Evolutionary conservation across 164 flowering plant genomes (phyloP).

Genomic region (Umbilicus rupestris): DNA sequence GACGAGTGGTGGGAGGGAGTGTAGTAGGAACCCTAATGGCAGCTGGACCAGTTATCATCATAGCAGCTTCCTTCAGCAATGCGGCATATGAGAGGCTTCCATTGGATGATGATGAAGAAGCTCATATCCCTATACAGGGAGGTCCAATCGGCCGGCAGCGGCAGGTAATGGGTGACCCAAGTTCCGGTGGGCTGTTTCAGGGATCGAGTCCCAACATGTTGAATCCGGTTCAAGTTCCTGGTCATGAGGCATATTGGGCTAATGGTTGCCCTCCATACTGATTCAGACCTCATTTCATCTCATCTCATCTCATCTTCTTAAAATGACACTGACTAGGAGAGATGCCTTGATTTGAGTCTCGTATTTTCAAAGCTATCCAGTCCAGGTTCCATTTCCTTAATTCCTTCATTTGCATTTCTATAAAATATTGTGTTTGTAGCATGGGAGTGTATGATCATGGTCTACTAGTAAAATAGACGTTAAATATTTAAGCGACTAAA

Average conservation of each 20-base stretch:
- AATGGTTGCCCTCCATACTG: slow-evolving; percentile 9
- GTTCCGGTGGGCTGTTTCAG: slow-evolving; percentile 3
- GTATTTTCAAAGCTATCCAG: too few species aligned
- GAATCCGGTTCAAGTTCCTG: slow-evolving; percentile 8
- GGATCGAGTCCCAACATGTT: slow-evolving; percentile 10
- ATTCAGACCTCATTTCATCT: too few species aligned
- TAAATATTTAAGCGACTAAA: too few species aligned
- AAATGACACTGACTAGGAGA: too few species aligned
- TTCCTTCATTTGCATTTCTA: too few species aligned
- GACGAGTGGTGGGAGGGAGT: slow-evolving; percentile 14
- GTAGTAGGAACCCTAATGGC: slow-evolving; percentile 10
- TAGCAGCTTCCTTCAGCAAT: slow-evolving; percentile 15
- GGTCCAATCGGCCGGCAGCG: slow-evolving; percentile 8
- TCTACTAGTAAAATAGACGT: too few species aligned
- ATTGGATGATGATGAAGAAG: slow-evolving; percentile 9
- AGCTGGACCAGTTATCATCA: slow-evolving; percentile 12
- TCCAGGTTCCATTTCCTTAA: too few species aligned
- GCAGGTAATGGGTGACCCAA: slow-evolving; percentile 7
- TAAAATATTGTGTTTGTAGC: too few species aligned
- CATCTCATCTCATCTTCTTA: too few species aligned
- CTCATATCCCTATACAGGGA: slow-evolving; percentile 9
- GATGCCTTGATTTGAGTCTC: too few species aligned
- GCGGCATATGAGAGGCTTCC: slow-evolving; percentile 13
- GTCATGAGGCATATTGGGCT: slow-evolving; percentile 11
- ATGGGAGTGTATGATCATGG: too few species aligned